phyloP scores from a whole-genome alignment of 208 protist genomes.

The Leishmania aethiopica region DNA sequence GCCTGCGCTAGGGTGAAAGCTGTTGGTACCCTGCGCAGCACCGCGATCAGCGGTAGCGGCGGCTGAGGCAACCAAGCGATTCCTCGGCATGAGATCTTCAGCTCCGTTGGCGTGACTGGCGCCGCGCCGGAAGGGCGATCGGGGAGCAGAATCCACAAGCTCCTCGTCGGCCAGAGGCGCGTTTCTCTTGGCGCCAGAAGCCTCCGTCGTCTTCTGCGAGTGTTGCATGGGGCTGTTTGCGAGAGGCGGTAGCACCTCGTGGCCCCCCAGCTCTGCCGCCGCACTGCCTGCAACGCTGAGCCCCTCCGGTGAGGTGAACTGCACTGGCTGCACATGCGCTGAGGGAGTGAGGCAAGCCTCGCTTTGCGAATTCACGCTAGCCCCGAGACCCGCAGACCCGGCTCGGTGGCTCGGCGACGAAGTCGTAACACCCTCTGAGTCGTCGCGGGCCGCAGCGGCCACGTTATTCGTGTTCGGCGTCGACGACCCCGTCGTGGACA shows the following conservation, averaged over 20 bases:
- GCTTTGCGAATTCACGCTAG: constrained; percentile 1
- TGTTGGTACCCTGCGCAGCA: neutral
- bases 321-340: constrained; percentile 9
- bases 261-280: neutral
- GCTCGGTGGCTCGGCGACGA: constrained; percentile 9
- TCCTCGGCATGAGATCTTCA: neutral
- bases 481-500: constrained; percentile 8
- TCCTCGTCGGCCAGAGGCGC: constrained; percentile 8
- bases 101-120: neutral
- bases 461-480: constrained; percentile 18
- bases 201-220: neutral
- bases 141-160: constrained; percentile 13
- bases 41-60: neutral
- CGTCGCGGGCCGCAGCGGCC: constrained; percentile 15
- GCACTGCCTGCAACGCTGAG: neutral
- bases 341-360: constrained; percentile 10
- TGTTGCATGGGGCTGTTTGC: constrained; percentile 1
- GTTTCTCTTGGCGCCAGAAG: neutral
- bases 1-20: neutral
- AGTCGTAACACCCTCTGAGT: constrained; percentile 4
- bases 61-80: neutral
- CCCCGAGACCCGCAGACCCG: neutral
- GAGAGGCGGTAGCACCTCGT: constrained; percentile 18
- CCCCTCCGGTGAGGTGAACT: neutral
- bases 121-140: constrained; percentile 10